Conservation (phyloP, 169 alveolate genomes). For the Plasmodium reichenowi region DNA sequence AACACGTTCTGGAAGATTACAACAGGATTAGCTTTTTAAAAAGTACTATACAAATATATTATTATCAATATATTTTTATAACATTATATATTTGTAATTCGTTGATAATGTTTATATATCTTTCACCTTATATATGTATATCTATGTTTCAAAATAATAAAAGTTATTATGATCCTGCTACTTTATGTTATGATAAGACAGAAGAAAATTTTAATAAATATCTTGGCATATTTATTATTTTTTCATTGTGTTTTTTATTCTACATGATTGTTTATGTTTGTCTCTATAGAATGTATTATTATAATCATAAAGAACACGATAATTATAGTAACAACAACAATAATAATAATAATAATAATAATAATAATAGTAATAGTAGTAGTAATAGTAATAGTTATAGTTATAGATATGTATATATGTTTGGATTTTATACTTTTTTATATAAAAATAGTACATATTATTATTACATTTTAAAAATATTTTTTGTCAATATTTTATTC, state of each 20-base stretch:
- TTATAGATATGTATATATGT: conserved; percentile 24
- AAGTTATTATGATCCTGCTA: conserved; percentile 58
- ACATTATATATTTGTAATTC: conserved; percentile 33
- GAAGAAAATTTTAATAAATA: conserved; percentile 22
- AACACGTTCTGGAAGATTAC: conserved; percentile 16
- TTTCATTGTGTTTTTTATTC: conserved; percentile 16
- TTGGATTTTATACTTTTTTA: conserved; percentile 73
- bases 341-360: too few species aligned
- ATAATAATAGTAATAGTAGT: not conserved
- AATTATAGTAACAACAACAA: too few species aligned
- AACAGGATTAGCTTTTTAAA: conserved; percentile 46
- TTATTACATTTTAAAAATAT: conserved; percentile 40
- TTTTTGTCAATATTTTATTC: conserved; percentile 55
- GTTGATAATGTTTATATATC: conserved; percentile 54
- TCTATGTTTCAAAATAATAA: conserved; percentile 41
- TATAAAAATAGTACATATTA: conserved; percentile 37
- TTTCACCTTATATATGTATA: conserved; percentile 70
- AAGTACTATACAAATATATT: conserved; percentile 47
- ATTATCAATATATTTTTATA: conserved; percentile 49
- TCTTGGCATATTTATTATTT: conserved; percentile 25
- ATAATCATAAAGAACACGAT: not conserved
- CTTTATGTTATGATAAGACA: conserved; percentile 28
- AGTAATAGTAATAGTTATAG: too few species aligned
- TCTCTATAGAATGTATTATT: conserved; percentile 10
- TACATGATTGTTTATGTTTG: conserved; percentile 33